These are phyloP conservation scores for Ophiostoma sp. DNA, from an alignment of 2,329 filamentous ascomycete species.

Conservation along the genomic window DNA sequence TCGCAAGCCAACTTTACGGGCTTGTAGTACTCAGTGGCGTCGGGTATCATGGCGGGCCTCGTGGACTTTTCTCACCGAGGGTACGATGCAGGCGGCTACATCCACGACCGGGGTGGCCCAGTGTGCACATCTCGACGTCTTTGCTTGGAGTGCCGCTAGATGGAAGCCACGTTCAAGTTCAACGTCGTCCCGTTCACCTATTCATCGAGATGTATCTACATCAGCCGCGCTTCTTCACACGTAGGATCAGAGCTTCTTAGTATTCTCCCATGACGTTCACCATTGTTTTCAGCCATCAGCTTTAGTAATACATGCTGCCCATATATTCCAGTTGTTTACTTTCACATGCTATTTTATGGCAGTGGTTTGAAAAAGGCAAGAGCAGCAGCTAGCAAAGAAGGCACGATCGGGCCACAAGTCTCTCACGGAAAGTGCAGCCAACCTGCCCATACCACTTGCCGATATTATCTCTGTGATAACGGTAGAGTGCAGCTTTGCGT, in stretches of 20 bases:
- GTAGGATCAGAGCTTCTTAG: no score
- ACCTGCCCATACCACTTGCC: not conserved
- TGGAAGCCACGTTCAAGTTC: constrained; percentile 32
- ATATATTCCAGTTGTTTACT: no score
- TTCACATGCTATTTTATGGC: no score
- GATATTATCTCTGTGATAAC: not conserved
- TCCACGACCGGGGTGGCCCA: constrained; percentile 28
- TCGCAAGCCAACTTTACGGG: constrained; percentile 34
- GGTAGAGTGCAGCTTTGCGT: not conserved
- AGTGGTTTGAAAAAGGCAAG: not conserved
- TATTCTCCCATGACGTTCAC: no score
- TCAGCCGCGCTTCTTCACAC: no score
- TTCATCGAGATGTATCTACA: no score
- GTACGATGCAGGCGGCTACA: constrained; percentile 35
- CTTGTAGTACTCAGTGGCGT: constrained; percentile 32
- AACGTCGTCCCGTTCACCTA: constrained; percentile 30
- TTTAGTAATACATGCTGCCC: no score
- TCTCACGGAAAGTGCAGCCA: not conserved
- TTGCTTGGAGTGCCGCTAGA: constrained; percentile 28
- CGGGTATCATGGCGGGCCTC: constrained; percentile 33
- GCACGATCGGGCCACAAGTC: not conserved
- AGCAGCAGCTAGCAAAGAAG: not conserved
- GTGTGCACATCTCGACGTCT: constrained; percentile 25
- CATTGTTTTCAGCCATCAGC: no score
- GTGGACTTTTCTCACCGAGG: constrained; percentile 34